Evolutionary conservation across 2,329 filamentous ascomycete genomes (phyloP).

Genomic region (Exophiala viscosa): DNA sequence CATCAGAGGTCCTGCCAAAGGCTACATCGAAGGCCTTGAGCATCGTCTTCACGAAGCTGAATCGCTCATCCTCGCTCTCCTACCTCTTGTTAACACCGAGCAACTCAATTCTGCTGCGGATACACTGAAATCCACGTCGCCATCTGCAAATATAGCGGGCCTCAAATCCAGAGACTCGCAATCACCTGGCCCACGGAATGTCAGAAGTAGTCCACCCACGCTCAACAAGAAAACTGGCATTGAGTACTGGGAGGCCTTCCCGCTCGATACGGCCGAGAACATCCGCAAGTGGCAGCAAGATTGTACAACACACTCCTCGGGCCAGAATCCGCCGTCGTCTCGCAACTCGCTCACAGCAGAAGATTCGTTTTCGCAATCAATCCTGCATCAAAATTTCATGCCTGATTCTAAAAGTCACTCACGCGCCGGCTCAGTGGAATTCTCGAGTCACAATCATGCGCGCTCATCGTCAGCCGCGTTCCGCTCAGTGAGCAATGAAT

Average conservation of each 20-base stretch:
- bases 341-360: no score
- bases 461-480: conserved; percentile 10
- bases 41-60: conserved; percentile 43
- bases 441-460: conserved; percentile 4
- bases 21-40: conserved; percentile 45
- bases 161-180: conserved; percentile 20
- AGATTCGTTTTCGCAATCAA: background rate
- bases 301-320: conserved; percentile 24
- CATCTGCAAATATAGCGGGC: conserved; percentile 1
- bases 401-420: conserved; percentile 7
- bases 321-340: background rate
- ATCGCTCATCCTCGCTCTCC: conserved; percentile 36
- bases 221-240: conserved; percentile 33
- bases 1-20: conserved; percentile 45
- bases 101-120: conserved; percentile 32
- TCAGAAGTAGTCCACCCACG: conserved; percentile 21
- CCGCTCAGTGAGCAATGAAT: conserved; percentile 18
- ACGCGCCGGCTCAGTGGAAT: conserved; percentile 17
- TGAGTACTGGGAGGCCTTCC: conserved; percentile 39
- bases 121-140: conserved; percentile 4
- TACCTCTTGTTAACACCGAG: conserved; percentile 33
- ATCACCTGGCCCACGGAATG: conserved; percentile 17
- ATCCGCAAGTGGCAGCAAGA: conserved; percentile 38
- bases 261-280: conserved; percentile 33
- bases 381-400: conserved; percentile 11